Base-by-base conservation (phyloP, 2,329 filamentous ascomycete genomes). In the Ascochyta viciae-villosae region DNA sequence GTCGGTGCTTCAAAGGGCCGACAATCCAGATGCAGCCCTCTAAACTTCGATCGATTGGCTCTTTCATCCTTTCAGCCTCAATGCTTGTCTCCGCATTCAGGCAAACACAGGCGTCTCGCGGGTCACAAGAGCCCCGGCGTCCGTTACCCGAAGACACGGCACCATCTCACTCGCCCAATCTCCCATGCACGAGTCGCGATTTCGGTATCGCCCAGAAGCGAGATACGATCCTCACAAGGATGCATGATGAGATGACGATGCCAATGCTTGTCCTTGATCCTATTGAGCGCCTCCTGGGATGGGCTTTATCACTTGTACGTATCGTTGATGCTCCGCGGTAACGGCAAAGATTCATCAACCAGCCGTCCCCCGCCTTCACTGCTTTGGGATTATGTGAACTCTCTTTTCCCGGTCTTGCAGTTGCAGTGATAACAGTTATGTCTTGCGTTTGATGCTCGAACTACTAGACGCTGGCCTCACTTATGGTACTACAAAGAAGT, bases 1-100 rank as follows among this genome's bases (percentile, higher is more conserved):
- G 52, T 63, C 63, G 62, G 63, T 34, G 54, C 43, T 45, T 51
- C 12, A 33, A 23, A 50, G 57, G 37, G 23, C 63, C 63, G 63
- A 64, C 19, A 31, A 27, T 24, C 34, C 26, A 31, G 34, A 35
- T 53, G 16, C 37, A 49, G 34, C 54, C 45, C 33, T 29, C 46
- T 16, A 56, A 45, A 47, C 41, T 24, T 55, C 41, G 54, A 62
- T 66, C 60, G 54, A 57, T 51, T 38, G 53, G 35, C 49, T 47
- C 47, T 58, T 37, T 46, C 45, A 41, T 48, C 19, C 26, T 13
- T 56, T 53, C 56, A 65, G 58, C 51, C 62, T 65, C 46, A 54
- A 42, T 42, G 47, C 47, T 39, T 50, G 37, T 47, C 13, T 50
- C 53, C 31, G 16, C 9, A 26, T 49, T 27, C 33, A 54, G 44